A percentile compares a stretch with the other conserved stretches of the same genome.
phyloP scores from a whole-genome alignment of 352 stramenopile genomes.

The Globisporangium emineosum region DNA sequence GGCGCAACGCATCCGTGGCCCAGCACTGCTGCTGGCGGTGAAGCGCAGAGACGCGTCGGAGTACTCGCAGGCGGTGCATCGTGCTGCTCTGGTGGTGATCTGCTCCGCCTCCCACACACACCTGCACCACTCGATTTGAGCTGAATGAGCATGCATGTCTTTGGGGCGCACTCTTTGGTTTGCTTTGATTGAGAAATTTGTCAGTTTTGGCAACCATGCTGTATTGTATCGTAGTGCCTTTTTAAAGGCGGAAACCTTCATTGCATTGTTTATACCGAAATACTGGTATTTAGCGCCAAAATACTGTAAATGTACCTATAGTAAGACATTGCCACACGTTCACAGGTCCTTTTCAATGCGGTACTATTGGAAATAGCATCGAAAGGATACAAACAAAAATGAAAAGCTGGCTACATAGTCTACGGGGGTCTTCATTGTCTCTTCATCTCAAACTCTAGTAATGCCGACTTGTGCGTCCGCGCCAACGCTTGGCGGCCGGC shows the following conservation, averaged over 20 bases:
- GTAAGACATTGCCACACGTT: neutral
- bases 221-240: too few species aligned
- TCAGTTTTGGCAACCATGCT: neutral
- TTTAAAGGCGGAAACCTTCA: too few species aligned
- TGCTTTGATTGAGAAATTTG: neutral
- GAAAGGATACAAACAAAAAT: neutral
- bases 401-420: neutral
- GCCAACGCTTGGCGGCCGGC: constrained; percentile 60
- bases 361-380: neutral
- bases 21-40: neutral
- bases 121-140: neutral
- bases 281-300: too few species aligned
- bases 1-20: neutral
- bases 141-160: constrained; percentile 8
- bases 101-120: neutral
- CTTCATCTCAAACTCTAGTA: constrained; percentile 26
- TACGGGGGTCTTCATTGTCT: neutral
- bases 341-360: too few species aligned
- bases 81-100: neutral
- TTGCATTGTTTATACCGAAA: too few species aligned
- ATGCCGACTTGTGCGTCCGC: constrained; percentile 36
- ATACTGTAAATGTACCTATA: neutral
- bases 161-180: neutral
- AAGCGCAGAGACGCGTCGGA: neutral
- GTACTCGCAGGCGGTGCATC: constrained; percentile 4